phyloP scores from a whole-genome alignment of 2,329 filamentous ascomycete species.

The Diatrype stigma region DNA sequence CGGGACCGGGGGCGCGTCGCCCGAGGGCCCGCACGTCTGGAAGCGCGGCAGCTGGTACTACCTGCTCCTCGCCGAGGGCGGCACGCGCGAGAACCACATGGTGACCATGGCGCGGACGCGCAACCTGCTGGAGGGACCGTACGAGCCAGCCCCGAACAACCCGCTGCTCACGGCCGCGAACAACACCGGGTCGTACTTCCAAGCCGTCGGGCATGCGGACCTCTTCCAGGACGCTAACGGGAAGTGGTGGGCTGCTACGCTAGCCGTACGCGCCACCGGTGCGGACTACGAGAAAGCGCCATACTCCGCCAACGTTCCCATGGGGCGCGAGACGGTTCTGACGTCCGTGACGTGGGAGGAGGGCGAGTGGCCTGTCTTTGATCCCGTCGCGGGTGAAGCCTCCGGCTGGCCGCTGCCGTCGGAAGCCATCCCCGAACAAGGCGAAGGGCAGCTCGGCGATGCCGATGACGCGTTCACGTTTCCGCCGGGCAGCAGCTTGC shows the following conservation, averaged over 20 bases:
- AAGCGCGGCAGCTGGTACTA: slow-evolving; percentile 34
- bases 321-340: slow-evolving; percentile 10
- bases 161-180: slow-evolving; percentile 24
- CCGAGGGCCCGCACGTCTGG: slow-evolving; percentile 35
- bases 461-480: not conserved
- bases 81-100: slow-evolving; percentile 28
- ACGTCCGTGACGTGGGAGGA: slow-evolving; percentile 6
- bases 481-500: not conserved
- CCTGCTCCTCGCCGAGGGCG: slow-evolving; percentile 38
- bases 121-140: slow-evolving; percentile 26
- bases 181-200: slow-evolving; percentile 9
- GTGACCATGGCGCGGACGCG: slow-evolving; percentile 23
- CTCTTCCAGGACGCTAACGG: slow-evolving; percentile 9
- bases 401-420: not conserved
- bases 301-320: not conserved
- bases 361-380: not conserved
- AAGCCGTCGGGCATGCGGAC: slow-evolving; percentile 10
- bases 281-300: slow-evolving; percentile 5
- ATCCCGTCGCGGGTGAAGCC: not conserved
- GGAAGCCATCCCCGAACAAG: not conserved
- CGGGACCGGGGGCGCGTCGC: slow-evolving; percentile 37
- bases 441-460: not conserved
- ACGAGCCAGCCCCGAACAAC: slow-evolving; percentile 20
- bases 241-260: slow-evolving; percentile 12
- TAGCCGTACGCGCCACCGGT: slow-evolving; percentile 5